phyloP scores from a whole-genome alignment of 2,329 filamentous ascomycete species.

The Lecanicillium sp. region DNA sequence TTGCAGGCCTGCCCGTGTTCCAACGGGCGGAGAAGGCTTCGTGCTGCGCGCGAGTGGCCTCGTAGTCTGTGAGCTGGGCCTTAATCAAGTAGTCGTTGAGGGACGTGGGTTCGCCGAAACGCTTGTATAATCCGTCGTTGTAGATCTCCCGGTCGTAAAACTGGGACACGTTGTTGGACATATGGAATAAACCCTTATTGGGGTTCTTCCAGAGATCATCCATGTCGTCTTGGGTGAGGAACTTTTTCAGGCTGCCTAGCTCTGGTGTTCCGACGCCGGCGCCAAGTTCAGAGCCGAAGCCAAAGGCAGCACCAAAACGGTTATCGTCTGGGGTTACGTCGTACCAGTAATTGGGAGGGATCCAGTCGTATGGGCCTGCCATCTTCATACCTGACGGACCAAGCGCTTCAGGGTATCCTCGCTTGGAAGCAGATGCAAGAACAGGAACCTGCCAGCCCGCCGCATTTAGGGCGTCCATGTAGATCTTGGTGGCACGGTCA shows the following conservation, averaged over 20 bases:
- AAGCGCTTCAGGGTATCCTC: constrained; percentile 42
- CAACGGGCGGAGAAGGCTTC: constrained; percentile 48
- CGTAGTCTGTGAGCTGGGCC: constrained; percentile 56
- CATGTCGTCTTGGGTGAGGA: constrained; percentile 42
- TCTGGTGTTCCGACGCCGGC: constrained; percentile 56
- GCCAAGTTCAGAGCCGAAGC: constrained; percentile 56
- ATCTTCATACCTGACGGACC: constrained; percentile 57
- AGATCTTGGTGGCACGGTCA: constrained; percentile 45
- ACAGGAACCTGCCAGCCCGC: constrained; percentile 51
- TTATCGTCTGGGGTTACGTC: constrained; percentile 27
- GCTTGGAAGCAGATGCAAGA: constrained; percentile 48
- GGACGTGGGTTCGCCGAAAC: constrained; percentile 43
- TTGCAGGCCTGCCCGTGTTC: constrained; percentile 43
- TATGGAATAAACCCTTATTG: constrained; percentile 48
- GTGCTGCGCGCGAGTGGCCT: constrained; percentile 52
- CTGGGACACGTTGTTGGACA: constrained; percentile 46
- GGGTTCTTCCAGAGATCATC: constrained; percentile 49
- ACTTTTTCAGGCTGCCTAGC: constrained; percentile 42
- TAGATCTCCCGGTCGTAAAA: constrained; percentile 52
- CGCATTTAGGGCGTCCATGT: constrained; percentile 39
- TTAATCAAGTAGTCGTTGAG: constrained; percentile 53
- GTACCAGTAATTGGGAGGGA: constrained; percentile 59
- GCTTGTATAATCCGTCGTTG: constrained; percentile 41
- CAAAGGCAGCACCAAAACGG: constrained; percentile 48
- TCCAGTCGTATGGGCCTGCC: constrained; percentile 60